Evolutionary conservation across 2,329 filamentous ascomycete genomes (phyloP).

Genomic region (Pseudogymnoascus sp.): DNA sequence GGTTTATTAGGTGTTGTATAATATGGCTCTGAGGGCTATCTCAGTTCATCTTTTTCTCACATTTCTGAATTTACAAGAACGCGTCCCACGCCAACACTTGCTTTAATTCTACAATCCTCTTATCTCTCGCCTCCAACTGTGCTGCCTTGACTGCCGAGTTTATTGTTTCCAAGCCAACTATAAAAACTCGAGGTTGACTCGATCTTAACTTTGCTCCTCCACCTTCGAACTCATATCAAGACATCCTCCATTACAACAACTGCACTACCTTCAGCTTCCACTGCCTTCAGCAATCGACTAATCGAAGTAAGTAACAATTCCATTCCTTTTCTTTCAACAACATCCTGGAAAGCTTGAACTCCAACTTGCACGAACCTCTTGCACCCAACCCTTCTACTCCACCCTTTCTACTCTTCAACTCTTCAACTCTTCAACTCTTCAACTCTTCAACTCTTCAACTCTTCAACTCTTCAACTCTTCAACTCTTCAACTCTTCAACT

Average conservation of each 20-base stretch:
- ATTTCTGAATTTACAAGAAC: neutral
- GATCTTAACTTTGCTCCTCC: neutral
- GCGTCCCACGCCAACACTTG: neutral
- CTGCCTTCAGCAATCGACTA: neutral
- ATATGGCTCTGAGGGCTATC: neutral
- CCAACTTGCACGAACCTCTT: neutral
- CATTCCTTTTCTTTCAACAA: neutral
- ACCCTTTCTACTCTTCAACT: neutral
- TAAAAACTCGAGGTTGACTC: neutral
- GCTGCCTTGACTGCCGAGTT: neutral
- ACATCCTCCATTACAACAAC: neutral
- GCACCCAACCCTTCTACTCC: neutral
- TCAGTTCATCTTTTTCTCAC: conserved; percentile 3
- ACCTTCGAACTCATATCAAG: neutral
- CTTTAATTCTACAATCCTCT: neutral
- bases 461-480: neutral
- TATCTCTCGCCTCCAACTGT: neutral
- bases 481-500: neutral
- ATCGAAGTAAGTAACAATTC: neutral
- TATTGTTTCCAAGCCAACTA: neutral
- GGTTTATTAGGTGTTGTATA: neutral
- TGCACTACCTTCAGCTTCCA: neutral
- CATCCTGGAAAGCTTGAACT: neutral
- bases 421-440: neutral
- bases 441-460: neutral